Evolutionary conservation across 1,139 yeast genomes (phyloP).

Genomic region (Pneumocystis carinii): DNA sequence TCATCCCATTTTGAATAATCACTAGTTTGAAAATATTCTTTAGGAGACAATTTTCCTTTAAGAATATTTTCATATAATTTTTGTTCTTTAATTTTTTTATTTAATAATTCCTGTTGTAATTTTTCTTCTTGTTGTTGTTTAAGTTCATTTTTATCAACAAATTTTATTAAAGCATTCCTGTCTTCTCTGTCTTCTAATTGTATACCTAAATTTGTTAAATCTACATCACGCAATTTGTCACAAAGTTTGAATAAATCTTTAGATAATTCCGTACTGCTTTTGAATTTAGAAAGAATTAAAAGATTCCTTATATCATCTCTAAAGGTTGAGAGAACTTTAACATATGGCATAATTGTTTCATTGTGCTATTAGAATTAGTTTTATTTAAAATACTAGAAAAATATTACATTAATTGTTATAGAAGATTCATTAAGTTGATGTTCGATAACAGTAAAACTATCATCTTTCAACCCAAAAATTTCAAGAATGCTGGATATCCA

Average conservation of each 20-base stretch:
- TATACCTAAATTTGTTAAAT: constrained; percentile 59
- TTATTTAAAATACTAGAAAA: constrained; percentile 28
- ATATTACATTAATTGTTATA: constrained; percentile 15
- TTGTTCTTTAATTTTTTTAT: constrained; percentile 27
- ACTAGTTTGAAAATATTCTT: constrained; percentile 50
- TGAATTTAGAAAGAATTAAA: constrained; percentile 27
- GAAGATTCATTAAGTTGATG: constrained; percentile 34
- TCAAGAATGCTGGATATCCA: constrained; percentile 59
- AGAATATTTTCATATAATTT: constrained; percentile 45
- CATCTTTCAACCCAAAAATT: constrained; percentile 54
- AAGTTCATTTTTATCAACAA: constrained; percentile 60
- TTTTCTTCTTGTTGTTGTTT: constrained; percentile 48
- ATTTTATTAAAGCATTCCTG: constrained; percentile 52
- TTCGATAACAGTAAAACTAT: constrained; percentile 56
- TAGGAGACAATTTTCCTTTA: constrained; percentile 56
- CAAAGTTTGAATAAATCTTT: constrained; percentile 41
- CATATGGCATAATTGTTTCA: constrained; percentile 63
- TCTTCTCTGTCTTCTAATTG: constrained; percentile 76
- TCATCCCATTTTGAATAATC: constrained; percentile 70
- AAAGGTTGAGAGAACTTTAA: constrained; percentile 59
- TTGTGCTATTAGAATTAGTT: constrained; percentile 18
- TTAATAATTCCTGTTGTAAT: constrained; percentile 34
- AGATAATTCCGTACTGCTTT: background rate
- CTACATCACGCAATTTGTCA: constrained; percentile 46
- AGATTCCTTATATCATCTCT: constrained; percentile 64